Conservation (phyloP, 345 rosid species). For the Syzygium grande region DNA sequence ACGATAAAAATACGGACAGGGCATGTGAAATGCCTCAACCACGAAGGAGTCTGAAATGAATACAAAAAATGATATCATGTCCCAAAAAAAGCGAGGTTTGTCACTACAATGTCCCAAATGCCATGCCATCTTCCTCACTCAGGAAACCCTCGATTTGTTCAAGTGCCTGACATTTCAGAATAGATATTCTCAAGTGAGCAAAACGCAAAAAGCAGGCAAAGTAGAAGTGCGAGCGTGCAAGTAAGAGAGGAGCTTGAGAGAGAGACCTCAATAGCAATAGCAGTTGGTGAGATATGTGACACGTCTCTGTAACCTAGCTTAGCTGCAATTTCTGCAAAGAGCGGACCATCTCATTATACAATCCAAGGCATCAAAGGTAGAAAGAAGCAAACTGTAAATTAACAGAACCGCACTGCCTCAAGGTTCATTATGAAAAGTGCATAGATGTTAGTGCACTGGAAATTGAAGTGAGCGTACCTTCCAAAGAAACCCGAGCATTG, state of each 20-base stretch:
- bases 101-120: constrained; percentile 3
- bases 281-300: constrained; percentile 51
- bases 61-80: no score
- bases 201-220: background rate
- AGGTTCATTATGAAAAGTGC: background rate
- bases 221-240: background rate
- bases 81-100: background rate
- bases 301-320: constrained; percentile 62
- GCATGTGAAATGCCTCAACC: background rate
- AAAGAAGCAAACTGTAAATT: background rate
- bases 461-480: constrained; percentile 37
- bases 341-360: background rate
- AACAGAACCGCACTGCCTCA: background rate
- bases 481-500: constrained; percentile 70
- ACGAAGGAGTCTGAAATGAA: background rate
- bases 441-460: background rate
- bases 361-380: background rate
- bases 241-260: background rate
- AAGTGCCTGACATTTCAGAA: constrained; percentile 26
- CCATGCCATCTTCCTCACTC: constrained; percentile 16
- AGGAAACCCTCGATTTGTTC: constrained; percentile 45
- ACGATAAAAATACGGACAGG: background rate
- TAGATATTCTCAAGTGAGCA: background rate
- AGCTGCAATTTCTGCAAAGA: constrained; percentile 59
- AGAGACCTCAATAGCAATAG: constrained; percentile 76